phyloP scores from a whole-genome alignment of 257 asterid species.

The Capsicum chinense region DNA sequence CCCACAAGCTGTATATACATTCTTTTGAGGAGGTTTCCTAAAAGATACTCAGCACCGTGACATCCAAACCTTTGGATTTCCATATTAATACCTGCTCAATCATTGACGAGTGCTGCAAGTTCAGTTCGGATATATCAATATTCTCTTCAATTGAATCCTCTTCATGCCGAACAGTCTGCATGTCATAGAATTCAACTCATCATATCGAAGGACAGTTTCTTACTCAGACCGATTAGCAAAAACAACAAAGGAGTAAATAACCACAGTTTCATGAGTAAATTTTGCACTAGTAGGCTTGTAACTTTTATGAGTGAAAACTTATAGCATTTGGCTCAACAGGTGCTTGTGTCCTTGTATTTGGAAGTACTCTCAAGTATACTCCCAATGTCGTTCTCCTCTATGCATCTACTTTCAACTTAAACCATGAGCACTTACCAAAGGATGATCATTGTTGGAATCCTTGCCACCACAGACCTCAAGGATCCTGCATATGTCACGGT shows the following conservation, averaged over 20 bases:
- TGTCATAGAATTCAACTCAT: not conserved
- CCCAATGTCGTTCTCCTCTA: not conserved
- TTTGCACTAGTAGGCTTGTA: not conserved
- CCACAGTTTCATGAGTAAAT: not conserved
- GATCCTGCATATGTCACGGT: constrained; percentile 67
- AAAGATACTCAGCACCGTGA: not conserved
- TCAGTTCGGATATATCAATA: constrained; percentile 65
- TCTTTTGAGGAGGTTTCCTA: not conserved
- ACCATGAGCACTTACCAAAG: constrained; percentile 44
- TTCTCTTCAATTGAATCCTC: constrained; percentile 53
- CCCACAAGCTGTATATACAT: not conserved
- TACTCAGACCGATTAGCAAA: not conserved
- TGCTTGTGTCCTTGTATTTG: constrained; percentile 14
- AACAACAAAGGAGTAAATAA: not conserved
- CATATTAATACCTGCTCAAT: constrained; percentile 44
- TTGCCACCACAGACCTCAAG: constrained; percentile 65
- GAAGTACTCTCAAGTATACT: not conserved
- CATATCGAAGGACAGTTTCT: not conserved
- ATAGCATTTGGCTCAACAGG: not conserved
- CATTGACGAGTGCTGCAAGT: constrained; percentile 43
- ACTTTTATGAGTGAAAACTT: not conserved
- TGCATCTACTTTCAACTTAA: not conserved
- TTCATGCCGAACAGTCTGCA: constrained; percentile 59
- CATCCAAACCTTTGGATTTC: not conserved
- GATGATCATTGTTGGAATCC: constrained; percentile 50